Evolutionary conservation across 305 asterid species (phyloP), one percentile per base, ranked within the genome.

Genomic region (Solanum chacoense): DNA sequence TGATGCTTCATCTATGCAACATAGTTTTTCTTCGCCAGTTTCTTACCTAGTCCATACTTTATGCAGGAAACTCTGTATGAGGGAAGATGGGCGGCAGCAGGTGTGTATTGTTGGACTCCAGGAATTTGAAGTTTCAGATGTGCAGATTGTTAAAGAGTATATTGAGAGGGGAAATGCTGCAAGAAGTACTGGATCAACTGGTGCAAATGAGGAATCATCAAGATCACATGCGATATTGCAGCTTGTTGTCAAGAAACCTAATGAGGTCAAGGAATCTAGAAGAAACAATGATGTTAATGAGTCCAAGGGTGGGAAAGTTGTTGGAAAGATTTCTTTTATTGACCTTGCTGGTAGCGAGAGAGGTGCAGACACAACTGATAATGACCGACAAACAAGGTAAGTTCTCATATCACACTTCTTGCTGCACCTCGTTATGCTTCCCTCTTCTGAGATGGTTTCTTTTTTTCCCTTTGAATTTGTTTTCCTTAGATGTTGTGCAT

Each of bases 331-430:
- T 91, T 98, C 99, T 87, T 98, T 98, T 91, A 98, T 98, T 42
- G 99, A 98, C 91, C 99, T 98, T 90, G 99, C 99, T 87, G 99
- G 99, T 85, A 98, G 99, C 88, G 99, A 98, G 90, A 98, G 99
- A 87, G 99, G 99, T 91, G 99, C 99, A 28, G 99, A 98, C 91
- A 98, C 99, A 55, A 98, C 99, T 42, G 99, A 98, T 80, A 98
- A 96, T 90, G 99, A 98, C 92, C 97, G 95, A 91, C 99, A 95
- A 91, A 98, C 99, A 37, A 95, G 99, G 99, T 96, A 76, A 7
- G 28, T 22, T 77, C 16, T 14, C 4, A 3, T 81, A 38, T 71
- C 34, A 72, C 88, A 24, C 20, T 29, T 81, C 29, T 83, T 29
- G 11, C 73, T 31, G 73, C 42, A 29, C 20, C 20, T 81, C 16